Base-by-base conservation (phyloP, 495 filamentous ascomycete species). In the Penicillium paxilli region DNA sequence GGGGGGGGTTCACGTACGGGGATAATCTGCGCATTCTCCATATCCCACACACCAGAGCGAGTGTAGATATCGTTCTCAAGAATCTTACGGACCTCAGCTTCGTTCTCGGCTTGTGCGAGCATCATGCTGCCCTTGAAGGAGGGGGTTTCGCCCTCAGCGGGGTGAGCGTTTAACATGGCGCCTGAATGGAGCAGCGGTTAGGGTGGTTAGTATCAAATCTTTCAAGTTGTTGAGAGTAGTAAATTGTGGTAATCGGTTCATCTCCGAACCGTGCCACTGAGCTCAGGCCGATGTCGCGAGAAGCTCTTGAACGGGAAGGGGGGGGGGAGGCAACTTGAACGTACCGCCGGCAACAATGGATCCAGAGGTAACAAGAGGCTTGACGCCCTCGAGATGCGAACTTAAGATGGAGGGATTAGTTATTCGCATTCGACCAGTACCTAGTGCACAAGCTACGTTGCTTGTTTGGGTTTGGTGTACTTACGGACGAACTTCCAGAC, bases 21-120 rank as follows among this genome's bases (percentile, higher is more conserved):
- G 63, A 74, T 67, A 49, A 80, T 70, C 60, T 78, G 69, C 33
- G 88, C 86, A 64, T 89, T 92, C 16, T 87, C 82, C 55, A 86
- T 73, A 79, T 96, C 90, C 92, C 92, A 96, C 12, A 97, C 89
- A 0, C 82, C 87, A n/a, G 56, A 68, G 47, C 63, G 71, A 16
- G 75, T 71, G 62, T 96, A 96, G 6, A 91, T 76, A 66, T 97
- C 92, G 11, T 84, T 75, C 67, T 81, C 80, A 42, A 97, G 62
- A 8, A 79, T 59, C 64, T 87, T 75, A 33, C 86, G 63, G 0
- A 90, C 83, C 65, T 88, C 84, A 47, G 91, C 91, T 63, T 82
- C 85, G 14, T 73, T 83, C 46, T 82, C 77, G 4, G 83, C 91
- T 10, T 76, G 47, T 4, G 78, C 69, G 20, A 95, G 70, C 62